Conservation (phyloP, 148 eudicot species). For the Beta vulgaris region DNA sequence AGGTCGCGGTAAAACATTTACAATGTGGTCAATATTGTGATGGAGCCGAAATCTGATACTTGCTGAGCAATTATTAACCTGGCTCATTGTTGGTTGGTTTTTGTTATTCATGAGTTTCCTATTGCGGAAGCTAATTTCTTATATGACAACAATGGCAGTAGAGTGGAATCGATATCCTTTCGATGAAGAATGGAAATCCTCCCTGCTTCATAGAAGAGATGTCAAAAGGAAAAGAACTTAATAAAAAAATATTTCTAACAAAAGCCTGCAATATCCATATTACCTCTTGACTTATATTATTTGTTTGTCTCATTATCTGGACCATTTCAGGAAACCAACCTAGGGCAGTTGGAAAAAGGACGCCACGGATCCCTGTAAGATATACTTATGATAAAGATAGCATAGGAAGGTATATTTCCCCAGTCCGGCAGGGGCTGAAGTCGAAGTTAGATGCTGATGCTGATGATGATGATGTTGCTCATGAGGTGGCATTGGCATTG, state of each 20-base stretch:
- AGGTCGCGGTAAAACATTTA: background rate
- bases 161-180: background rate
- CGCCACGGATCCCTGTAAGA: conserved; percentile 83
- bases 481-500: conserved; percentile 77
- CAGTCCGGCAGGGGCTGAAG: conserved; percentile 60
- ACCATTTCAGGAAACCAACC: conserved; percentile 57
- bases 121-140: background rate
- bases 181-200: background rate
- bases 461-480: conserved; percentile 74
- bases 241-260: background rate
- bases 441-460: conserved; percentile 54
- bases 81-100: background rate
- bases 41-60: background rate
- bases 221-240: conserved; percentile 12
- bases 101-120: background rate
- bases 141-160: background rate
- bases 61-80: background rate
- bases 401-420: conserved; percentile 54
- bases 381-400: conserved; percentile 59
- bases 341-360: conserved; percentile 96
- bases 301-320: conserved; percentile 18
- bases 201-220: background rate
- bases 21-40: background rate
- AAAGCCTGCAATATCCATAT: background rate
- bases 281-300: background rate